These are phyloP conservation scores for Neltuma alba DNA, from an alignment of 306 rosid species.

Conservation along the genomic window DNA sequence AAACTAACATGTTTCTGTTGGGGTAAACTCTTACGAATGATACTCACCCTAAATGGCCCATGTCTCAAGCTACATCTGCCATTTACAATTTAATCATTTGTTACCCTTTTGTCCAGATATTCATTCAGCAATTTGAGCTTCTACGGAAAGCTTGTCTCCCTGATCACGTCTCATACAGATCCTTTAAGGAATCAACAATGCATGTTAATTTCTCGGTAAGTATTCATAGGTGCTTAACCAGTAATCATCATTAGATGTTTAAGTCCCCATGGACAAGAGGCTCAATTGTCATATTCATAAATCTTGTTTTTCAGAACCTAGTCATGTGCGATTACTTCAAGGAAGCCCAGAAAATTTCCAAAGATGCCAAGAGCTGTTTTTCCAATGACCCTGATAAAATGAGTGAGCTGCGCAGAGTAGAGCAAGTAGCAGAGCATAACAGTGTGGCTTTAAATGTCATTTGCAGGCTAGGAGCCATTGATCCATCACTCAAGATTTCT, in stretches of 20 bases:
- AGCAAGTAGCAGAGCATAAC: conserved; percentile 96
- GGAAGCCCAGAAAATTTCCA: conserved; percentile 87
- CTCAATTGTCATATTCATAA: conserved; percentile 5
- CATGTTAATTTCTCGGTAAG: conserved; percentile 69
- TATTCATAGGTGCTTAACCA: conserved; percentile 22
- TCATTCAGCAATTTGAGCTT: conserved; percentile 93
- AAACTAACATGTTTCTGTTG: not conserved
- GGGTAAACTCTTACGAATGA: not conserved
- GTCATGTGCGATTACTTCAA: conserved; percentile 78
- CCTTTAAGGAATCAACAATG: conserved; percentile 65
- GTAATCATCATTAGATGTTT: not conserved
- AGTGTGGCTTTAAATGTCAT: conserved; percentile 78
- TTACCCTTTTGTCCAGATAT: conserved; percentile 59
- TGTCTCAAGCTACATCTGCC: conserved; percentile 13
- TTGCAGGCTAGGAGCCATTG: conserved; percentile 64
- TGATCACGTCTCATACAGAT: conserved; percentile 59
- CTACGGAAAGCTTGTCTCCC: conserved; percentile 87
- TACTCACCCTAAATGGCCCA: not conserved
- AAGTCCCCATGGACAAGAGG: not conserved
- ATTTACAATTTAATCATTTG: conserved; percentile 27
- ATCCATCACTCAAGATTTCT: conserved; percentile 75
- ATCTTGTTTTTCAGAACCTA: conserved; percentile 55
- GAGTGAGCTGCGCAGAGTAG: conserved; percentile 77
- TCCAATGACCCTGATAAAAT: conserved; percentile 70
- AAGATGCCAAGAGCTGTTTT: conserved; percentile 75